A percentile compares a stretch with the other conserved stretches of the same genome.
phyloP scores from a whole-genome alignment of 805 yeast species.

The Phaffomyces antillensis region DNA sequence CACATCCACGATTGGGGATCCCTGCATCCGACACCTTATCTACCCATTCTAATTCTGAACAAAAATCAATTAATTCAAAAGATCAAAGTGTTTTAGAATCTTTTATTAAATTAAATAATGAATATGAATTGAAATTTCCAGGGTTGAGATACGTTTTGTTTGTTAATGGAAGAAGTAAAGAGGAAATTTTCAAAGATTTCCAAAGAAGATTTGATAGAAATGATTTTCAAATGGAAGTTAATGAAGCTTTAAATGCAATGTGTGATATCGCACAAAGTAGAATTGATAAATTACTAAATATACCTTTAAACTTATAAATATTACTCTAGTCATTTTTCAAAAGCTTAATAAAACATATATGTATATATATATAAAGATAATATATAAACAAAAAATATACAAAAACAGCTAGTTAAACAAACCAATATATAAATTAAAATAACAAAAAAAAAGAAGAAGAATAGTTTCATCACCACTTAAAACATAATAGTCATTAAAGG shows the following conservation, averaged over 20 bases:
- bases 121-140: conserved; percentile 57
- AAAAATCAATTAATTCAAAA: conserved; percentile 54
- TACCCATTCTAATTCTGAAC: conserved; percentile 64
- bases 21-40: conserved; percentile 49
- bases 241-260: conserved; percentile 77
- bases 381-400: neutral
- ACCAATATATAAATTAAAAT: neutral
- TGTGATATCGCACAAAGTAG: conserved; percentile 86
- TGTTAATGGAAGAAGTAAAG: conserved; percentile 75
- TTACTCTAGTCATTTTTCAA: too few species aligned
- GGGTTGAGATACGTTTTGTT: conserved; percentile 82
- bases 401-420: neutral
- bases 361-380: neutral
- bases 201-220: conserved; percentile 45
- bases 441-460: neutral
- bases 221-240: conserved; percentile 49
- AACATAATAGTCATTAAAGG: neutral
- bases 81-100: conserved; percentile 32
- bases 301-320: neutral
- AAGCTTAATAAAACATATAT: neutral
- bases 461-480: neutral
- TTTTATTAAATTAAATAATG: conserved; percentile 46
- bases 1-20: conserved; percentile 87
- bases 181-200: conserved; percentile 60
- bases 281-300: conserved; percentile 38